phyloP scores from a whole-genome alignment of 2,329 filamentous ascomycete species.

The Acrodontium crateriforme region DNA sequence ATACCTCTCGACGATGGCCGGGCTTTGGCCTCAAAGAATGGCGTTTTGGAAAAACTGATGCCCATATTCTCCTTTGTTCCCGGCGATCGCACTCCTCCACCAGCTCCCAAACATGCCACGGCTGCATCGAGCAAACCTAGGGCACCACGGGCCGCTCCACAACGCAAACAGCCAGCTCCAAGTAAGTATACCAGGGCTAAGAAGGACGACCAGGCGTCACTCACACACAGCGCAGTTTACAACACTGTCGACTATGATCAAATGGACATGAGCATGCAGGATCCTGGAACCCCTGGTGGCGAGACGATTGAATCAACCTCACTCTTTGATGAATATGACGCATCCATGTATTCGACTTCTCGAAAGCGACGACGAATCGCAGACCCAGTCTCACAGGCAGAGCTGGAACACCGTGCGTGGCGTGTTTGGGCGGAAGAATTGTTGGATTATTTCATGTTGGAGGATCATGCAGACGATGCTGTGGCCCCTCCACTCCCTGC shows the following conservation, averaged over 20 bases:
- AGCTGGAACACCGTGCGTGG: slow-evolving; percentile 77
- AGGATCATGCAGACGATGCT: slow-evolving; percentile 46
- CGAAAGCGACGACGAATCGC: slow-evolving; percentile 70
- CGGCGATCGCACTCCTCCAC: slow-evolving; percentile 77
- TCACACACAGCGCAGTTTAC: slow-evolving; percentile 42
- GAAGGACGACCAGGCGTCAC: slow-evolving; percentile 26
- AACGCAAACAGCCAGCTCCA: slow-evolving; percentile 10
- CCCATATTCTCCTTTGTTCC: slow-evolving; percentile 83
- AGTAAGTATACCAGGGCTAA: slow-evolving; percentile 7
- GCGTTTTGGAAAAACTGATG: slow-evolving; percentile 65
- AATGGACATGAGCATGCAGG: slow-evolving; percentile 15
- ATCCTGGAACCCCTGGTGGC: slow-evolving; percentile 70
- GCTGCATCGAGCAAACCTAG: slow-evolving; percentile 63
- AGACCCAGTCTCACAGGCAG: slow-evolving; percentile 42
- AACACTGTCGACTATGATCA: slow-evolving; percentile 28
- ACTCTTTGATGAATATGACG: slow-evolving; percentile 70
- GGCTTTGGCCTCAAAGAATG: slow-evolving; percentile 72
- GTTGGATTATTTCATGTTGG: slow-evolving; percentile 85
- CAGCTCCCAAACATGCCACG: slow-evolving; percentile 76
- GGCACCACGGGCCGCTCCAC: slow-evolving; percentile 43
- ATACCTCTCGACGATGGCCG: slow-evolving; percentile 76
- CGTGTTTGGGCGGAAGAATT: slow-evolving; percentile 76
- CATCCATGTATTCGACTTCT: slow-evolving; percentile 46
- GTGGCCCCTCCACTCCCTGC: slow-evolving; percentile 63
- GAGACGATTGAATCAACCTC: slow-evolving; percentile 71